phyloP scores from a whole-genome alignment of 176 grass and related monocot species.

The Panicum miliaceum region DNA sequence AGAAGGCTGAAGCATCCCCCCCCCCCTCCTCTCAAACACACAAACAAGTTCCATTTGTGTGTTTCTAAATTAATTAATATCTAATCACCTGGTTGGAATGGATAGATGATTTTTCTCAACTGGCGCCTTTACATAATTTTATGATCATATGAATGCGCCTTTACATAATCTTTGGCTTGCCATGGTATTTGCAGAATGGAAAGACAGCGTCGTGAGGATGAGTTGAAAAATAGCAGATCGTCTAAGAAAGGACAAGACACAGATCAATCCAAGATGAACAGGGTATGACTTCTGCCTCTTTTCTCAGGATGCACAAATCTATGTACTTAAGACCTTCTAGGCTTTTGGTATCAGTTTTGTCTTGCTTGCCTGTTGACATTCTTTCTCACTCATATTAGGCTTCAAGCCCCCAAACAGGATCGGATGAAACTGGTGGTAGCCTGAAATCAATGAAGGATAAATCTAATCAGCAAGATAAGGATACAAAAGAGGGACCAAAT shows the following conservation, averaged over 20 bases:
- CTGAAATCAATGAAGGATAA: constrained; percentile 85
- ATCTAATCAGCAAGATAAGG: constrained; percentile 81
- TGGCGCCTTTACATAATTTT: background rate
- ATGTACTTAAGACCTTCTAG: background rate
- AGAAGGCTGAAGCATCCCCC: too few relatives aligned
- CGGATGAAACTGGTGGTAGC: constrained; percentile 65
- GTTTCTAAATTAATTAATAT: background rate
- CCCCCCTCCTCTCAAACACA: too few relatives aligned
- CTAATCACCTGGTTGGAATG: background rate
- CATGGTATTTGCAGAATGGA: constrained; percentile 73
- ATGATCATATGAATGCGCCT: constrained; percentile 17
- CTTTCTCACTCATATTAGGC: constrained; percentile 54
- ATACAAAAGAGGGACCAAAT: constrained; percentile 81
- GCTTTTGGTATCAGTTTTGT: background rate
- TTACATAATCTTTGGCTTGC: constrained; percentile 25
- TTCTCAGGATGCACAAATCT: constrained; percentile 35
- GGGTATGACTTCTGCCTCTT: constrained; percentile 51
- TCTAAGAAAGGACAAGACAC: constrained; percentile 87
- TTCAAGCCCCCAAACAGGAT: constrained; percentile 73
- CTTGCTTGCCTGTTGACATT: constrained; percentile 37
- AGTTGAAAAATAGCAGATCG: constrained; percentile 68
- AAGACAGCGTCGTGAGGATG: constrained; percentile 83
- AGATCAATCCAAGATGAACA: constrained; percentile 67
- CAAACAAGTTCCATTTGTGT: background rate
- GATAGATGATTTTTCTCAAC: constrained; percentile 29